Conservation (phyloP, 441 rosid genomes). For the Gossypium davidsonii region DNA sequence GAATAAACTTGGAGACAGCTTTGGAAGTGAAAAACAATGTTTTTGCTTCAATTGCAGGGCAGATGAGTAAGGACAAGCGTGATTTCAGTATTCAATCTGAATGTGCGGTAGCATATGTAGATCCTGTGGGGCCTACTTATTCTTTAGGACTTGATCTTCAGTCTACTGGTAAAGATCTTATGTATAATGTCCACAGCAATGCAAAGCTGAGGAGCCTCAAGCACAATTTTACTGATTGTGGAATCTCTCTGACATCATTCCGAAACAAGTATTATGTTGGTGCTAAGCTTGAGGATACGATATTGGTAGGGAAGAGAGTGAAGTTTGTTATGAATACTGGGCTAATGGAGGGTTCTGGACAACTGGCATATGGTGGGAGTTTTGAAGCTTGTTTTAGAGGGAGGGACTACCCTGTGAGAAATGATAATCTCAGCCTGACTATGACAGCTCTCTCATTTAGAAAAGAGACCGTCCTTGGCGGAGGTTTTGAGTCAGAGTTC, state of each 20-base stretch:
- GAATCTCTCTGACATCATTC: slow-evolving; percentile 53
- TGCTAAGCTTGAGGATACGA: slow-evolving; percentile 66
- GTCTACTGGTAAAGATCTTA: slow-evolving; percentile 66
- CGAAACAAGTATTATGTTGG: slow-evolving; percentile 58
- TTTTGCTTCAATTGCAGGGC: slow-evolving; percentile 59
- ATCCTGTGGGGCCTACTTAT: slow-evolving; percentile 44
- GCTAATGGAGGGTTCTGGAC: slow-evolving; percentile 53
- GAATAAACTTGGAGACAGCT: slow-evolving; percentile 71
- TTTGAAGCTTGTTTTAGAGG: slow-evolving; percentile 75
- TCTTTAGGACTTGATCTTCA: slow-evolving; percentile 68
- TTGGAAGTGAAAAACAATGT: slow-evolving; percentile 41
- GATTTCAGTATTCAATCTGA: slow-evolving; percentile 71
- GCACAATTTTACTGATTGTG: slow-evolving; percentile 57
- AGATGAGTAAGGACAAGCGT: slow-evolving; percentile 73
- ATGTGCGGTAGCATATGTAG: slow-evolving; percentile 51
- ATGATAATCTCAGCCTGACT: slow-evolving; percentile 45
- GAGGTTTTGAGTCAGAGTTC: slow-evolving; percentile 68
- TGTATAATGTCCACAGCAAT: slow-evolving; percentile 53
- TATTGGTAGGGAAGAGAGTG: slow-evolving; percentile 61
- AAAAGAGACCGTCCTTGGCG: slow-evolving; percentile 61
- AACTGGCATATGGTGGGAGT: slow-evolving; percentile 70
- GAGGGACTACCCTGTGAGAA: slow-evolving; percentile 68
- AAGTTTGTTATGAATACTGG: slow-evolving; percentile 65
- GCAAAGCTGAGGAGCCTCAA: slow-evolving; percentile 53
- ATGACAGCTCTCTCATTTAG: slow-evolving; percentile 62